These are phyloP conservation scores for Linderina pennispora DNA, from an alignment of 192 early-diverging fungal species.

Conservation along the genomic window DNA sequence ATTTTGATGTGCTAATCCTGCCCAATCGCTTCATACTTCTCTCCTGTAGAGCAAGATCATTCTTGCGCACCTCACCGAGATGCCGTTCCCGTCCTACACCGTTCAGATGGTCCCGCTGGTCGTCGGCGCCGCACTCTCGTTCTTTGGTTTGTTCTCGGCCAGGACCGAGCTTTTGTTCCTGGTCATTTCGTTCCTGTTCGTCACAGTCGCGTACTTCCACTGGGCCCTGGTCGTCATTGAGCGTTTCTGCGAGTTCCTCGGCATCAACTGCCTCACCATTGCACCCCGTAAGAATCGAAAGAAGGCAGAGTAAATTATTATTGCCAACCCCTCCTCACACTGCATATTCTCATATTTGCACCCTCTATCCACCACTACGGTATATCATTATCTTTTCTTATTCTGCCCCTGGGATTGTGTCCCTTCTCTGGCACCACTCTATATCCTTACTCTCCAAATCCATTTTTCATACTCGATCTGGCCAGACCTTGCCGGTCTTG, in stretches of 20 bases:
- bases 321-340: no score
- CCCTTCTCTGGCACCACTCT: no score
- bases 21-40: no score
- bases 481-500: no score
- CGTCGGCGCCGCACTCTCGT: constrained; percentile 62
- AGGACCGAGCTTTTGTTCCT: constrained; percentile 65
- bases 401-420: no score
- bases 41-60: constrained; percentile 84
- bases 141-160: constrained; percentile 62
- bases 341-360: no score
- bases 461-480: no score
- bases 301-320: constrained; percentile 37
- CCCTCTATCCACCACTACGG: no score
- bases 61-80: constrained; percentile 81
- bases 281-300: constrained; percentile 46
- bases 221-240: constrained; percentile 84
- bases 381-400: no score
- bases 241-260: constrained; percentile 79
- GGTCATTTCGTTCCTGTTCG: constrained; percentile 63
- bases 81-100: constrained; percentile 75
- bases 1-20: no score
- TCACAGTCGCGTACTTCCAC: constrained; percentile 70
- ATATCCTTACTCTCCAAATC: no score
- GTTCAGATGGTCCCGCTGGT: constrained; percentile 70
- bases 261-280: constrained; percentile 83